Base-by-base conservation (phyloP, 768 basidiomycete species). In the Xanthoconium stramineum region DNA sequence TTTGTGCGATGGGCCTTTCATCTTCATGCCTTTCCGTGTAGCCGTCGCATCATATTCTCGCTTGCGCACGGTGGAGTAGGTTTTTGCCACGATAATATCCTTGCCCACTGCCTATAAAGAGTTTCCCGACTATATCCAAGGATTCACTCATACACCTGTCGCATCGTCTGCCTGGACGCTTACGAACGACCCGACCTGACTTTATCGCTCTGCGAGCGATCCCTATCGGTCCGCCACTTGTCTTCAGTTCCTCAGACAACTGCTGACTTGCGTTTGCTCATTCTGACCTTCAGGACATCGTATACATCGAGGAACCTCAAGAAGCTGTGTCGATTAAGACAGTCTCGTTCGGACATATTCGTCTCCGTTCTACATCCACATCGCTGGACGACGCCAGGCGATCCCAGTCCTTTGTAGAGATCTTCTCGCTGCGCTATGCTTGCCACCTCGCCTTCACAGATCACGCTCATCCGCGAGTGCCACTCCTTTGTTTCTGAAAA, bases 1-100 rank as follows among this genome's bases (percentile, higher is more conserved):
- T 55, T 62, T 61, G 46, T 59, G 52, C n/a, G 37, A 45, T 40
- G 38, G 11, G 14, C 56, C 61, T 61, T 70, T 70, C 62, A 62
- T 61, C 37, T 14, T 38, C 8, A 56, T 53, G 15, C 48, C 58
- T 60, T 61, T 61, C 57, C 61, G 50, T 47, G 61, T 56, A 55
- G 43, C 52, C 35, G 53, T 49, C 30, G 35, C 14, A 46, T 52
- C 47, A 51, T 61, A 40, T 44, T 38, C 39, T 53, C 55, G 54
- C 50, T 55, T 50, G 47, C 39, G 39, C 20, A n/a, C 13, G 29
- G 28, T 7, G 24, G 37, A 37, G n/a, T 43, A 39, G 32, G 28
- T 49, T 44, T 39, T 52, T 47, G 19, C 17, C 37, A 46, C 14
- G 50, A 37, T 47, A 12, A 37, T 39, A 19, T 17, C 30, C 52